phyloP scores from a whole-genome alignment of 106 monocot genomes.

The Dendrobium officinale region DNA sequence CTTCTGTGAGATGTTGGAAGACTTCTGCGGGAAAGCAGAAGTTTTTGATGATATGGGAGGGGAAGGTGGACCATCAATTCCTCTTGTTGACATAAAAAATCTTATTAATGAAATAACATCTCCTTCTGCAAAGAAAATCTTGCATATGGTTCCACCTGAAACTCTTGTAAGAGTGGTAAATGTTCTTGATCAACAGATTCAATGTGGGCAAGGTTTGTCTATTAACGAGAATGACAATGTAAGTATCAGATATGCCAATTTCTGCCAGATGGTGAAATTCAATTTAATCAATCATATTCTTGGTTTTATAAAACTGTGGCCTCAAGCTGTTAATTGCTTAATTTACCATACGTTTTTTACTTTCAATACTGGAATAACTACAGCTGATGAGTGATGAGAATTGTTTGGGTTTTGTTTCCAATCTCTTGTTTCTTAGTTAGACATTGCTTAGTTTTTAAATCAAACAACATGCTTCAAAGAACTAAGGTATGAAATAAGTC shows the following conservation, averaged over 20 bases:
- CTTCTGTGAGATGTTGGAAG: conserved; percentile 75
- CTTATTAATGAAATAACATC: conserved; percentile 72
- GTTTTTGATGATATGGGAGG: conserved; percentile 45
- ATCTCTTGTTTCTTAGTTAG: not conserved
- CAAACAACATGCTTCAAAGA: not conserved
- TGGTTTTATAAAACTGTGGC: not conserved
- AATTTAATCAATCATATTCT: not conserved
- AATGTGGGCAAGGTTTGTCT: conserved; percentile 75
- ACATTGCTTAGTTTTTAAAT: not conserved
- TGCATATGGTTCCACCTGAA: conserved; percentile 70
- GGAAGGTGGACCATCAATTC: conserved; percentile 41
- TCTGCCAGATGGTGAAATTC: not conserved
- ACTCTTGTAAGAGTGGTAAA: conserved; percentile 56
- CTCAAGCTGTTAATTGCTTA: not conserved
- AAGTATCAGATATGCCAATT: conserved; percentile 17
- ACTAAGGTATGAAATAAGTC: not conserved
- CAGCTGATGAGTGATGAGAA: not conserved
- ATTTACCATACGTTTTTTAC: not conserved
- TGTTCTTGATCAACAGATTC: conserved; percentile 81
- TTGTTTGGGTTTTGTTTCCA: not conserved
- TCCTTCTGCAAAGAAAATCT: conserved; percentile 55
- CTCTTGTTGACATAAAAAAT: conserved; percentile 54
- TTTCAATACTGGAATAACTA: not conserved
- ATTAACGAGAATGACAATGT: conserved; percentile 68
- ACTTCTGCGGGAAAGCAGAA: conserved; percentile 84